phyloP scores from a whole-genome alignment of 495 filamentous ascomycete species.

The Ramalina intermedia region DNA sequence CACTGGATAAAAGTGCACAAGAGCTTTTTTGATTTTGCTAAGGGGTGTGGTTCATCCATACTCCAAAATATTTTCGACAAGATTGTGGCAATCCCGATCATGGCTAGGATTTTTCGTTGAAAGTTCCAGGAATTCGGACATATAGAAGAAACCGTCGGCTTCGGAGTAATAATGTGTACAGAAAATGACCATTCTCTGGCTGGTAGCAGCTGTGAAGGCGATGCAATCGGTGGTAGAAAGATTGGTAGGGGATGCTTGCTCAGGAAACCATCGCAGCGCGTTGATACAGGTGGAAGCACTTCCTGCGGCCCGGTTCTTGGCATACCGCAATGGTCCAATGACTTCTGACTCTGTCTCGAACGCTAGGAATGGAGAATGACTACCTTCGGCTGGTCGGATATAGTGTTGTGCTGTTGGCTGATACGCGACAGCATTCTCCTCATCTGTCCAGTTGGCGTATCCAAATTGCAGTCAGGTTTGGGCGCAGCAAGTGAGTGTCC shows the following conservation, averaged over 20 bases:
- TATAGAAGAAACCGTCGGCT: no score
- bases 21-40: no score
- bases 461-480: constrained; percentile 6
- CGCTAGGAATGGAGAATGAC: constrained; percentile 5
- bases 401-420: neutral
- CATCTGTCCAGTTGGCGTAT: neutral
- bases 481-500: neutral
- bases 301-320: constrained; percentile 5
- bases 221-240: no score
- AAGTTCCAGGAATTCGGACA: no score
- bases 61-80: no score
- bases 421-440: constrained; percentile 1
- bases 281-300: constrained; percentile 8
- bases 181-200: no score
- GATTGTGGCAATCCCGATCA: no score
- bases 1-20: no score
- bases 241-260: neutral
- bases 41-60: no score
- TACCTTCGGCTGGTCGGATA: constrained; percentile 3
- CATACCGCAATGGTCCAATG: constrained; percentile 2
- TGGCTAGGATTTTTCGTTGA: no score
- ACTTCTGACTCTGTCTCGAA: constrained; percentile 7
- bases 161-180: no score
- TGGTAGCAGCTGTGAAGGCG: no score
- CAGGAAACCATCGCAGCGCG: neutral